Conservation (phyloP, 331 rosid genomes). For the Spiraea crenata region DNA sequence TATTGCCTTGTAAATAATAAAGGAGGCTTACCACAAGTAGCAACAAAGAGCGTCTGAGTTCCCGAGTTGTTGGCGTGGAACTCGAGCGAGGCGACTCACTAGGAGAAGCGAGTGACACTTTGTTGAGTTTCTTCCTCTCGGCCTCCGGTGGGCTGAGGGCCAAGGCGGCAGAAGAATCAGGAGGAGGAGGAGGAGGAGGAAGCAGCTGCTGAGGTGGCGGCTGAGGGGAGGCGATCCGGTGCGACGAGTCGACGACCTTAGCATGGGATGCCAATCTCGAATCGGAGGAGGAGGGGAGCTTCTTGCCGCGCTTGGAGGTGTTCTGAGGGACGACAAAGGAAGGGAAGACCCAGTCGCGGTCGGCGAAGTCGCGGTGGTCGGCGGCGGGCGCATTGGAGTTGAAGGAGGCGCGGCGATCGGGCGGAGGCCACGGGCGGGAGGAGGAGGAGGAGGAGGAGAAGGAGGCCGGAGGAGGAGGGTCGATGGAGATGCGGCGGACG, state of each 20-base stretch:
- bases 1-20: no score
- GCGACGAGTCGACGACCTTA: constrained; percentile 12
- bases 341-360: constrained; percentile 73
- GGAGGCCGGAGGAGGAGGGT: constrained; percentile 13
- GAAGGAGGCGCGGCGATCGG: constrained; percentile 40
- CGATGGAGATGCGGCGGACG: constrained; percentile 35
- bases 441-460: constrained; percentile 25
- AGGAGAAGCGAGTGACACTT: background rate
- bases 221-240: constrained; percentile 1
- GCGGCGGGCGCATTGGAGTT: constrained; percentile 25
- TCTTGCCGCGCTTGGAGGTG: constrained; percentile 40
- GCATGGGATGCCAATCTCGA: constrained; percentile 17
- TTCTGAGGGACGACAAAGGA: constrained; percentile 60
- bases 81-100: constrained; percentile 9
- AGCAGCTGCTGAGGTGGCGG: background rate
- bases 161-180: background rate
- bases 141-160: background rate
- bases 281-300: constrained; percentile 17
- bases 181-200: no score
- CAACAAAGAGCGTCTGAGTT: constrained; percentile 23
- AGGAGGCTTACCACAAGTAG: constrained; percentile 43
- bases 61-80: constrained; percentile 19
- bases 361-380: constrained; percentile 34
- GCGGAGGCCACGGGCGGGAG: constrained; percentile 13
- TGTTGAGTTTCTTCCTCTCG: constrained; percentile 8